phyloP scores from a whole-genome alignment of 2,329 filamentous ascomycete species.

The Hypoxylon sp. region DNA sequence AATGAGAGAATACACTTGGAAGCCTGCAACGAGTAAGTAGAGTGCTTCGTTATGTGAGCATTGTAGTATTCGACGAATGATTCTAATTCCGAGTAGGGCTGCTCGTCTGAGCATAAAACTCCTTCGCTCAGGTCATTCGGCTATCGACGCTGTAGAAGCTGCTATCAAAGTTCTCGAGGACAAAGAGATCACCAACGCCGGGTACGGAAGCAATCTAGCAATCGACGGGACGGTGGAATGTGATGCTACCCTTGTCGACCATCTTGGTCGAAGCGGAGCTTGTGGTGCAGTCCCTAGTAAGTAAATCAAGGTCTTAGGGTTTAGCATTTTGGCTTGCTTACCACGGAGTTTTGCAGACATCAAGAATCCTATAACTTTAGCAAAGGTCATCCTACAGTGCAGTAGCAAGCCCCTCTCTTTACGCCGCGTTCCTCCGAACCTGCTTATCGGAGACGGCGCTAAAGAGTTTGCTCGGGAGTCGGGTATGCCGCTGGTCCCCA shows the following conservation, averaged over 20 bases:
- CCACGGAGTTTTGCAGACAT: conserved; percentile 73
- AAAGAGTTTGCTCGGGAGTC: conserved; percentile 87
- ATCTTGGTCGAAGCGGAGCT: conserved; percentile 90
- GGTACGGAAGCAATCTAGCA: conserved; percentile 94
- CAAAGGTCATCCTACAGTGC: conserved; percentile 84
- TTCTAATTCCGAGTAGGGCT: conserved; percentile 70
- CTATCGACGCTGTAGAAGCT: conserved; percentile 90
- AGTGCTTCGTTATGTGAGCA: neutral
- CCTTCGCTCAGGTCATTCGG: conserved; percentile 82
- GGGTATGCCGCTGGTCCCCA: conserved; percentile 79
- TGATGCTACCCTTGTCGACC: conserved; percentile 93
- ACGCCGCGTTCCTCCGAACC: conserved; percentile 90
- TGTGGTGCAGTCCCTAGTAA: conserved; percentile 91
- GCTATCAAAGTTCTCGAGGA: conserved; percentile 92
- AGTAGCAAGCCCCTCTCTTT: conserved; percentile 84
- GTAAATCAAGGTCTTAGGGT: conserved; percentile 56
- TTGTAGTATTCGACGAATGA: neutral
- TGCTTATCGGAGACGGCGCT: conserved; percentile 89
- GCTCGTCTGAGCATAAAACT: conserved; percentile 87
- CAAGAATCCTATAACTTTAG: conserved; percentile 91
- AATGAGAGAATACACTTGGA: conserved; percentile 89
- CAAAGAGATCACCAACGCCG: conserved; percentile 95
- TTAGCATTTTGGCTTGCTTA: conserved; percentile 14
- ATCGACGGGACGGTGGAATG: conserved; percentile 94
- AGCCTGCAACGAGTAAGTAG: conserved; percentile 87